These are phyloP conservation scores for Penicillium bialowiezense DNA, from an alignment of 495 filamentous ascomycete genomes.

Conservation along the genomic window DNA sequence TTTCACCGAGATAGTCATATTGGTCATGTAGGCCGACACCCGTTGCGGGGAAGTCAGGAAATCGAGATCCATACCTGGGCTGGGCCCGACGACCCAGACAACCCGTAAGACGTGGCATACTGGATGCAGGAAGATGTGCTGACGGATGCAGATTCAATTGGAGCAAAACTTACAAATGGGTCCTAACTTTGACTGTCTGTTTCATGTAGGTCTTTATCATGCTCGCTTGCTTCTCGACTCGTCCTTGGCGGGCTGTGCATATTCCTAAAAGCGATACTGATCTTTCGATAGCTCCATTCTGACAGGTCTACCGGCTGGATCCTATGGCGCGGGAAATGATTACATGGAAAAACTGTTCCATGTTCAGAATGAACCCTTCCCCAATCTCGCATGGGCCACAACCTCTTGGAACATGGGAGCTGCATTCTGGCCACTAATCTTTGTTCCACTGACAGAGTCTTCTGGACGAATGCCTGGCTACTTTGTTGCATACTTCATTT, in stretches of 20 bases:
- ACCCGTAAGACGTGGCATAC: conserved; percentile 8
- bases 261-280: conserved; percentile 1
- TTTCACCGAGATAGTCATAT: conserved; percentile 22
- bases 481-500: conserved; percentile 45
- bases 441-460: conserved; percentile 52
- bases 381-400: conserved; percentile 46
- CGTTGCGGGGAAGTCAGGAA: conserved; percentile 14
- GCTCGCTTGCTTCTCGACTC: too few species aligned
- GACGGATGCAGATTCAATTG: not conserved
- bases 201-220: conserved; percentile 29
- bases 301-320: conserved; percentile 41
- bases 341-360: conserved; percentile 39
- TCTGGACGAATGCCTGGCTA: conserved; percentile 50
- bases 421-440: conserved; percentile 49
- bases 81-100: conserved; percentile 27
- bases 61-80: conserved; percentile 28
- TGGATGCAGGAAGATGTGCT: not conserved
- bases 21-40: conserved; percentile 21
- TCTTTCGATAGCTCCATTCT: conserved; percentile 30
- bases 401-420: conserved; percentile 53
- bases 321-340: conserved; percentile 37
- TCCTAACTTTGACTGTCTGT: conserved; percentile 39
- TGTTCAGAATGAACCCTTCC: conserved; percentile 43
- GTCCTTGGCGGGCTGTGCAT: too few species aligned
- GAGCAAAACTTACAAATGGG: conserved; percentile 32